Base-by-base conservation (phyloP, 306 rosid genomes). In the Gastrolobium bilobum region DNA sequence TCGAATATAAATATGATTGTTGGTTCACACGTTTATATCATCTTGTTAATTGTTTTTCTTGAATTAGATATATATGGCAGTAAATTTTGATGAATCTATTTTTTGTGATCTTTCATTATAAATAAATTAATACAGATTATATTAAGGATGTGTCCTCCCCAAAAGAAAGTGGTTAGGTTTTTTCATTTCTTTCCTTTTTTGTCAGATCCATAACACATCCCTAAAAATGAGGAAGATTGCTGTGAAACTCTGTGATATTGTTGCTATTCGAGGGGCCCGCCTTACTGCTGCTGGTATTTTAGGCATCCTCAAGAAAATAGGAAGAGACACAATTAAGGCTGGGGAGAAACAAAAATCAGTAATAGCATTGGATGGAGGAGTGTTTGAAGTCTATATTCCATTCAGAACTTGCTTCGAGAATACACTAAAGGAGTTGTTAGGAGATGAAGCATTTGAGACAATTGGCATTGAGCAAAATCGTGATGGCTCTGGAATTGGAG, bases 401-500 rank as follows among this genome's bases (percentile, higher is more conserved):
- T 93, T 96, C 93, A 87, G 96, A 10, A 71, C 73, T 81, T 77
- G 91, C 75, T 74, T 96, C 92, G 96, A 93, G 94, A 80, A 84
- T 75, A 70, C 99, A 58, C 83, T 96, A 42, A 84, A 88, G 63
- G 99, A 93, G 77, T 84, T 96, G 86, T 63, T 96, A 70, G 99
- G 99, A 62, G 96, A 81, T 15, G 87, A 90, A 53, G 91, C 78
- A 10, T 89, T 97, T 2, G 84, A 85, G 40, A 82, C 79, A 80
- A 47, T 93, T 71, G 85, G 84, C 4, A 26, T 91, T 38, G 90
- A 89, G 86, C 98, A 83, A 57, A 90, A 91, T 38, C 93, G 84
- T 2, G 99, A 96, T 46, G 99, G 99, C 54, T 96, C 99, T 0
- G 99, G 99, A 68, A 86, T 93, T 43, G 99, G 99, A 69, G 99